These are phyloP conservation scores for Arachis monticola DNA, from an alignment of 331 rosid genomes.

Conservation along the genomic window DNA sequence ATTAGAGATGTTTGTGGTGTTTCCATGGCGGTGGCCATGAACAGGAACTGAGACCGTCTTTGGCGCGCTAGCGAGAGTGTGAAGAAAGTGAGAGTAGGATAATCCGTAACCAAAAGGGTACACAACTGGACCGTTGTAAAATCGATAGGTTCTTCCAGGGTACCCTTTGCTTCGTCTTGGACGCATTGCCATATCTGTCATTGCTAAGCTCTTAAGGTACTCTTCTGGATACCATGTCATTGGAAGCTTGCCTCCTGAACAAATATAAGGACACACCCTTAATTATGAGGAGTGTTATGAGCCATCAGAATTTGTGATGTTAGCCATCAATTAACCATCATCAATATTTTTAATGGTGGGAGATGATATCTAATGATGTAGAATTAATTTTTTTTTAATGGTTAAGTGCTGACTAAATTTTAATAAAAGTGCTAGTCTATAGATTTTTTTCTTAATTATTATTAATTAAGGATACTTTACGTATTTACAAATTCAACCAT, in stretches of 20 bases:
- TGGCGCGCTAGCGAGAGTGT: constrained; percentile 55
- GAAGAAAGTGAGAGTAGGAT: constrained; percentile 62
- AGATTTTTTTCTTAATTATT: no score
- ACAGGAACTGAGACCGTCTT: constrained; percentile 51
- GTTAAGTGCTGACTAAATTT: no score
- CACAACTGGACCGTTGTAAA: constrained; percentile 74
- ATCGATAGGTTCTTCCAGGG: constrained; percentile 83
- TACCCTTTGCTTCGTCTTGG: constrained; percentile 48
- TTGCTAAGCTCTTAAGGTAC: constrained; percentile 60
- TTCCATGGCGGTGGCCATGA: constrained; percentile 50
- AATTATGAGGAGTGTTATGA: no score
- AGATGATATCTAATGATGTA: no score
- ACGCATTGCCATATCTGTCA: constrained; percentile 84
- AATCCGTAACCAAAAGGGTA: constrained; percentile 80
- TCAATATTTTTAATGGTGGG: no score
- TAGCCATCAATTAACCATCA: no score
- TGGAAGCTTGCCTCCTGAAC: constrained; percentile 72
- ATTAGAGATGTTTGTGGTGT: constrained; percentile 38
- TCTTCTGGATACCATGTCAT: constrained; percentile 86
- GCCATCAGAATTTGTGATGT: no score
- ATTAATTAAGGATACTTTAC: no score
- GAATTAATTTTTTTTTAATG: no score
- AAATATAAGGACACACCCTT: no score
- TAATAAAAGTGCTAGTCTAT: no score
- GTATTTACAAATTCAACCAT: no score